Conservation (phyloP, 2,329 filamentous ascomycete species). For the Thelonectria discophora region DNA sequence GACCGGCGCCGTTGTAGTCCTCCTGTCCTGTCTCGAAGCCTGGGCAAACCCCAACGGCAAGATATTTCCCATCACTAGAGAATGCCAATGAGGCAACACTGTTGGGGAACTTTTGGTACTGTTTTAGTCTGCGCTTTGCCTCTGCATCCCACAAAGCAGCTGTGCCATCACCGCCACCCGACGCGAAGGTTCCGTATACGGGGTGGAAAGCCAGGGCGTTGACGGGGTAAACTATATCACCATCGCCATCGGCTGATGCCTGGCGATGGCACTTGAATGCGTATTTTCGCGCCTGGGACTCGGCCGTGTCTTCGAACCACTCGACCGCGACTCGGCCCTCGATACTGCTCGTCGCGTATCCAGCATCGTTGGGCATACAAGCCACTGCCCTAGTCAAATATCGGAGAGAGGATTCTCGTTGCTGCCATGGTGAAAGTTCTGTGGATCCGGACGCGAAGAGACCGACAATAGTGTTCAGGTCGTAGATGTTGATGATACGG, state of each 20-base stretch:
- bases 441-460: slow-evolving; percentile 57
- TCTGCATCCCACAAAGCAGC: slow-evolving; percentile 95
- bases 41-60: slow-evolving; percentile 84
- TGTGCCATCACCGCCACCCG: slow-evolving; percentile 87
- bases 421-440: slow-evolving; percentile 83
- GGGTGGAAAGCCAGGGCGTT: slow-evolving; percentile 92
- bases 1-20: slow-evolving; percentile 76
- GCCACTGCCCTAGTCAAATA: slow-evolving; percentile 94
- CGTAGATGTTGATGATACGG: slow-evolving; percentile 93
- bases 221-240: slow-evolving; percentile 89
- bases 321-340: slow-evolving; percentile 96
- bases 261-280: slow-evolving; percentile 99
- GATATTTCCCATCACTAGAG: slow-evolving; percentile 76
- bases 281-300: slow-evolving; percentile 92
- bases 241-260: slow-evolving; percentile 67
- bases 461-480: slow-evolving; percentile 73
- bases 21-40: slow-evolving; percentile 90
- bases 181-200: slow-evolving; percentile 83
- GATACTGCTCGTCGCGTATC: slow-evolving; percentile 91
- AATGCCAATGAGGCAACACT: slow-evolving; percentile 83
- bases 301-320: slow-evolving; percentile 91
- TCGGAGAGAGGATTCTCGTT: slow-evolving; percentile 91
- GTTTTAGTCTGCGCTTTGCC: slow-evolving; percentile 86
- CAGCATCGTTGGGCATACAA: slow-evolving; percentile 96
- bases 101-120: slow-evolving; percentile 85